Conservation (phyloP, 2,329 filamentous ascomycete species). For the Geosmithia putterillii region DNA sequence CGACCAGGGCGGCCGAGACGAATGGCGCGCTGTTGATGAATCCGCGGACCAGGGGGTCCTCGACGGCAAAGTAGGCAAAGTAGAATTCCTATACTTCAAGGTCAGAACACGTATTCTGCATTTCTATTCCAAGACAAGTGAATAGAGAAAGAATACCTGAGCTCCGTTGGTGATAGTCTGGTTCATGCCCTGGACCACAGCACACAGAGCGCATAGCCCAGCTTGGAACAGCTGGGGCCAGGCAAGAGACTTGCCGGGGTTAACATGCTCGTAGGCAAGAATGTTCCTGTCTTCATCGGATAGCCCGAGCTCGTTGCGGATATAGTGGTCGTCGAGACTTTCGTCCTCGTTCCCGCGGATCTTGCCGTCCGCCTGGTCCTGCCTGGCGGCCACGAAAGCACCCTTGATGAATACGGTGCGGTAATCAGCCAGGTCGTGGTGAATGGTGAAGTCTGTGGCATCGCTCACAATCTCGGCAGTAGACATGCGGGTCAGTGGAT, state of each 20-base stretch:
- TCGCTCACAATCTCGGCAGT: conserved; percentile 7
- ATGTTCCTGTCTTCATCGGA: conserved; percentile 5
- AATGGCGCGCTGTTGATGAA: conserved; percentile 43
- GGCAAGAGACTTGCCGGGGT: conserved; percentile 6
- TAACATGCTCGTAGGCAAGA: conserved; percentile 5
- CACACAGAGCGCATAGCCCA: conserved; percentile 13
- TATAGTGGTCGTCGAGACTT: too few relatives aligned
- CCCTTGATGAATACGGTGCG: conserved; percentile 30
- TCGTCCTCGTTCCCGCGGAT: neutral
- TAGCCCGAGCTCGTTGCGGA: conserved; percentile 6
- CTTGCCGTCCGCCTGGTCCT: conserved; percentile 9
- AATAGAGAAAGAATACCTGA: conserved; percentile 24
- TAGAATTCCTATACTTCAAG: conserved; percentile 25
- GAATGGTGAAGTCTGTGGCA: conserved; percentile 12
- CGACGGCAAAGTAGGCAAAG: conserved; percentile 12
- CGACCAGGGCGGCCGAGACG: conserved; percentile 31
- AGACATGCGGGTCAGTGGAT: neutral
- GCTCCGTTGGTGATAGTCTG: conserved; percentile 49
- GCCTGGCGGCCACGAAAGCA: conserved; percentile 31
- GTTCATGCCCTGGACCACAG: conserved; percentile 52
- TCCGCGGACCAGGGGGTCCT: conserved; percentile 31
- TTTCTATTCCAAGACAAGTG: neutral
- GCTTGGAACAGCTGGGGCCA: conserved; percentile 8
- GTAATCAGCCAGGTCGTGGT: conserved; percentile 12
- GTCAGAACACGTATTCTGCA: too few relatives aligned